These are phyloP conservation scores for Clathrus columnatus DNA, from an alignment of 768 basidiomycete genomes.

Conservation along the genomic window DNA sequence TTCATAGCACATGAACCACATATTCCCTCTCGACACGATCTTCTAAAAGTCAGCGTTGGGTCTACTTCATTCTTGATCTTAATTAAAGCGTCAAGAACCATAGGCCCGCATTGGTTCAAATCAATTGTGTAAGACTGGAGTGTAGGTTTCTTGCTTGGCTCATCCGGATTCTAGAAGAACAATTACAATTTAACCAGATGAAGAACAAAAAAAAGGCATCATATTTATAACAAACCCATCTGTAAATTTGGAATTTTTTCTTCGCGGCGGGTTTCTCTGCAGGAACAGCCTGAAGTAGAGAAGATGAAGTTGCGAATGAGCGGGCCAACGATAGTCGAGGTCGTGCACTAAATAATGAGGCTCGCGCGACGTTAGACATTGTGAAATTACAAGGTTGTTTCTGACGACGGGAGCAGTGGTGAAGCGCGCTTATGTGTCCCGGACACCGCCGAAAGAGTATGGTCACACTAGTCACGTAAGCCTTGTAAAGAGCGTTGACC, in stretches of 20 bases:
- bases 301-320: conserved; percentile 6
- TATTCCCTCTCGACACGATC: conserved; percentile 90
- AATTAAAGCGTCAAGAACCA: conserved; percentile 92
- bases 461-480: too few species aligned
- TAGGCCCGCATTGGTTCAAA: conserved; percentile 90
- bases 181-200: not conserved
- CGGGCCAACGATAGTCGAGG: not conserved
- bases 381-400: not conserved
- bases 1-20: conserved; percentile 99
- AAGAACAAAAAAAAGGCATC: not conserved
- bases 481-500: too few species aligned
- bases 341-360: not conserved
- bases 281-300: conserved; percentile 32
- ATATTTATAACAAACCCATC: conserved; percentile 65
- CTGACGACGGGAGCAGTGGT: not conserved
- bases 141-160: conserved; percentile 82
- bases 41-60: conserved; percentile 92
- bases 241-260: conserved; percentile 98
- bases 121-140: conserved; percentile 90
- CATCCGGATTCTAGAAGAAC: conserved; percentile 86
- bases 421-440: not conserved
- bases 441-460: not conserved
- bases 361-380: not conserved
- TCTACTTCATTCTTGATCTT: conserved; percentile 99
- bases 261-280: conserved; percentile 59